These are phyloP conservation scores for Coniella lustricola DNA, from an alignment of 2,329 filamentous ascomycete species.

Conservation along the genomic window DNA sequence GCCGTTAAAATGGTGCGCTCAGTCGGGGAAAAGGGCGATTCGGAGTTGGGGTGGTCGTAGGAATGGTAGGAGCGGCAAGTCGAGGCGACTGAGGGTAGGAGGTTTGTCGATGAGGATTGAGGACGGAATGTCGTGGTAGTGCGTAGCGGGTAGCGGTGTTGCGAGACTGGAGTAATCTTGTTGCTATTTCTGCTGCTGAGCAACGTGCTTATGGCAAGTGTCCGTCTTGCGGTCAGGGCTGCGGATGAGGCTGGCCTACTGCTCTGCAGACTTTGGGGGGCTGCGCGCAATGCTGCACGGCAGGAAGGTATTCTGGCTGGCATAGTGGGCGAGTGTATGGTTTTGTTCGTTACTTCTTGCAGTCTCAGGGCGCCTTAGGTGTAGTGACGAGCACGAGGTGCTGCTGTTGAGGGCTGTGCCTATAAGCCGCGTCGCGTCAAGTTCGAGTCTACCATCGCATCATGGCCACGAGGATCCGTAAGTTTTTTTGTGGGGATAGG, in stretches of 20 bases:
- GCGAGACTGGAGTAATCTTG: not conserved
- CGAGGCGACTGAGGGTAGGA: conserved; percentile 5
- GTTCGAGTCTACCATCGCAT: not conserved
- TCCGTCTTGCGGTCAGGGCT: not conserved
- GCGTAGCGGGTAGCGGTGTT: too few relatives aligned
- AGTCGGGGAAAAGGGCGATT: conserved; percentile 55
- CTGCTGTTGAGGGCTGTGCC: not conserved
- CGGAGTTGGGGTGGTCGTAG: conserved; percentile 56
- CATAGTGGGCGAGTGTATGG: conserved; percentile 1
- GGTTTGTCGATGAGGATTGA: not conserved
- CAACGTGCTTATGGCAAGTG: not conserved
- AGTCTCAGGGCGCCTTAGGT: not conserved
- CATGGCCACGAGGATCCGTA: not conserved
- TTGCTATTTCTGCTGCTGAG: not conserved
- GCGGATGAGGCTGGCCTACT: conserved; percentile 14
- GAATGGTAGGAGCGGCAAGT: conserved; percentile 56
- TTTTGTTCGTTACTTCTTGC: not conserved
- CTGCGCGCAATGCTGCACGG: conserved; percentile 2
- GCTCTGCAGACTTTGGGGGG: not conserved
- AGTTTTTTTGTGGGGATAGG: too few relatives aligned
- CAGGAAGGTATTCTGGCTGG: conserved; percentile 6
- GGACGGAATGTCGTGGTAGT: too few relatives aligned
- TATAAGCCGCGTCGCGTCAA: not conserved
- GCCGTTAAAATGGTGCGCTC: conserved; percentile 74
- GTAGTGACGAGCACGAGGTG: too few relatives aligned